Evolutionary conservation across 1,139 yeast species (phyloP).

Genomic region (Yamadazyma triangularis): DNA sequence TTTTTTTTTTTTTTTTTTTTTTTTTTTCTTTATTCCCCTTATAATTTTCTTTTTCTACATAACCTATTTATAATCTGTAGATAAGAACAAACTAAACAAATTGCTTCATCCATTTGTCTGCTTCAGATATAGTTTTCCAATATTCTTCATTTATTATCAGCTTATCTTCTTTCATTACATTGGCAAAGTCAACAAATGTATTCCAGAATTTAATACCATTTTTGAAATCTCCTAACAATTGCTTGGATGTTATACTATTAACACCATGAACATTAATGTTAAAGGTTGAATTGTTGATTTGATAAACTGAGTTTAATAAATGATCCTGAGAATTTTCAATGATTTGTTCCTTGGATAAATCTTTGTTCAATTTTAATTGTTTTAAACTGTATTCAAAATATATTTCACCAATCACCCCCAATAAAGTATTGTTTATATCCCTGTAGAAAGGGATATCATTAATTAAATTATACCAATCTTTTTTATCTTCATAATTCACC

Average conservation of each 20-base stretch:
- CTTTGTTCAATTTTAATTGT: conserved; percentile 21
- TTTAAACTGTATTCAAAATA: conserved; percentile 37
- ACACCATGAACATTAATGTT: conserved; percentile 42
- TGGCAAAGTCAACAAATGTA: conserved; percentile 37
- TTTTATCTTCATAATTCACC: conserved; percentile 30
- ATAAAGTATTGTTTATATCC: conserved; percentile 39
- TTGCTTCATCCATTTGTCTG: conserved; percentile 41
- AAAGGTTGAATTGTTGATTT: conserved; percentile 34
- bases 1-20: no score
- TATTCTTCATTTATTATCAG: conserved; percentile 29
- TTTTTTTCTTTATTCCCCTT: no score
- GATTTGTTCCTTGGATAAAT: conserved; percentile 22
- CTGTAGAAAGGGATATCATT: conserved; percentile 57
- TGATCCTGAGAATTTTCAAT: conserved; percentile 29
- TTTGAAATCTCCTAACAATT: conserved; percentile 38
- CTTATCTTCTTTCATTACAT: conserved; percentile 30
- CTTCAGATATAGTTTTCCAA: conserved; percentile 28
- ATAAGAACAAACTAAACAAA: no score
- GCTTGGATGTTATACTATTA: conserved; percentile 33
- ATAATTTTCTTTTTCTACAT: no score
- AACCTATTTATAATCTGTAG: no score
- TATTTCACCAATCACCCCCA: conserved; percentile 42
- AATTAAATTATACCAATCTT: conserved; percentile 57
- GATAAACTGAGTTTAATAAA: conserved; percentile 35
- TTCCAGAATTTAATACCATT: conserved; percentile 37